Percentiles rank a stretch among this genome's conserved stretches.
These are phyloP conservation scores for Asterionellopsis glacialis DNA, from an alignment of 108 stramenopile genomes.

Conservation along the genomic window DNA sequence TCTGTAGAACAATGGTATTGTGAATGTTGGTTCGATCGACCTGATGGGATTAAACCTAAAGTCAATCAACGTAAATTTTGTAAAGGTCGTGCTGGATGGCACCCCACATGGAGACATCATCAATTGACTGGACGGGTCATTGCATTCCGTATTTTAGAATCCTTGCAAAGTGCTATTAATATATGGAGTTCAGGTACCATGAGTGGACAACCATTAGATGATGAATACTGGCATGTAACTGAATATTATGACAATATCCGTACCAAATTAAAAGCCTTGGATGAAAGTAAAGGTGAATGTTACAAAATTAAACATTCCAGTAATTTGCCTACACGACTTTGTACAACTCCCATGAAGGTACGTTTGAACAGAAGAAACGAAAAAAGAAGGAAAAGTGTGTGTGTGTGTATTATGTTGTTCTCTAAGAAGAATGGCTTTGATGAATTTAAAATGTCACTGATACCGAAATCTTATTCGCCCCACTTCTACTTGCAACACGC, in stretches of 20 bases:
- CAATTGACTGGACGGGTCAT: slow-evolving; percentile 65
- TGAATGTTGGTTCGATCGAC: slow-evolving; percentile 65
- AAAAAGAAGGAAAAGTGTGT: slow-evolving; percentile 1
- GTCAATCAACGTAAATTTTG: slow-evolving; percentile 18
- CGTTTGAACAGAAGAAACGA: slow-evolving; percentile 1
- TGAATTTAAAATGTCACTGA: no score
- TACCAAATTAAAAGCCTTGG: slow-evolving; percentile 27
- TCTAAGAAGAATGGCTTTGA: no score
- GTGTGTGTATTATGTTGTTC: no score
- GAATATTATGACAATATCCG: slow-evolving; percentile 60
- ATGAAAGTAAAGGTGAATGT: slow-evolving; percentile 35
- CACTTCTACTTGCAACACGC: no score
- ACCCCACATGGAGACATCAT: slow-evolving; percentile 77
- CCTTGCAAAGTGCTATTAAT: slow-evolving; percentile 56
- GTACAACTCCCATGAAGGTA: slow-evolving; percentile 55
- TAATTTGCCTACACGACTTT: slow-evolving; percentile 38
- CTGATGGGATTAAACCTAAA: slow-evolving; percentile 34
- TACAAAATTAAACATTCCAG: slow-evolving; percentile 28
- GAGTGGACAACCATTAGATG: slow-evolving; percentile 71
- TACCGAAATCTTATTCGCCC: no score
- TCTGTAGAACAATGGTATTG: slow-evolving; percentile 1
- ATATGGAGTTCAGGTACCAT: slow-evolving; percentile 65
- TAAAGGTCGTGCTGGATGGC: slow-evolving; percentile 37
- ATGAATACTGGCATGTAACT: slow-evolving; percentile 70
- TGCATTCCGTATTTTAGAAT: slow-evolving; percentile 49